A percentile compares a stretch with the other conserved stretches of the same genome.
Conservation (phyloP, 805 yeast species). For the Candida insectalens region DNA sequence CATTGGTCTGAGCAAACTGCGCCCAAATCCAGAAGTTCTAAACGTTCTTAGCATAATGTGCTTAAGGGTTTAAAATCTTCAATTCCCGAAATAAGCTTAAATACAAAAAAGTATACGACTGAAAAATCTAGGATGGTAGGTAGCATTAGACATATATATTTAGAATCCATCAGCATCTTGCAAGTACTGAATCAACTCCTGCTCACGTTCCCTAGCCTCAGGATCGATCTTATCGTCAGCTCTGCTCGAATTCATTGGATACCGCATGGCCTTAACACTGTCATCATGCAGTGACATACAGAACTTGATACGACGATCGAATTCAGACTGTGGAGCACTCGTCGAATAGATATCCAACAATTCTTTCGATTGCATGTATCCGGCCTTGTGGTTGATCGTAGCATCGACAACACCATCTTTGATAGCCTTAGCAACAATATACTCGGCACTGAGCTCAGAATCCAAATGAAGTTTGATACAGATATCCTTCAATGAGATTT, state of each 20-base stretch:
- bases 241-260: slow-evolving; percentile 53
- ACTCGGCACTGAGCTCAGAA: slow-evolving; percentile 92
- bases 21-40: too few relatives aligned
- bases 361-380: slow-evolving; percentile 87
- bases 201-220: slow-evolving; percentile 49
- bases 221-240: slow-evolving; percentile 40
- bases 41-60: too few relatives aligned
- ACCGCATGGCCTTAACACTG: slow-evolving; percentile 90
- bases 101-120: too few relatives aligned
- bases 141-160: too few relatives aligned
- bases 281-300: slow-evolving; percentile 87
- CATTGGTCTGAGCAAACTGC: too few relatives aligned
- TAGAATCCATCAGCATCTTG: slow-evolving; percentile 45
- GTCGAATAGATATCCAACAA: slow-evolving; percentile 81
- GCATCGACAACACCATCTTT: slow-evolving; percentile 98
- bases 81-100: too few relatives aligned
- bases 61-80: too few relatives aligned
- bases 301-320: slow-evolving; percentile 89
- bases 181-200: slow-evolving; percentile 25
- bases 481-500: slow-evolving; percentile 85
- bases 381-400: slow-evolving; percentile 78
- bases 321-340: slow-evolving; percentile 72
- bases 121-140: too few relatives aligned
- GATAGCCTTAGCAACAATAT: slow-evolving; percentile 92
- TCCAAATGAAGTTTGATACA: slow-evolving; percentile 88